Percentiles rank a stretch among this genome's conserved stretches.
Evolutionary conservation across 1,139 yeast genomes (phyloP).

Genomic region (Yamadazyma buinensis): DNA sequence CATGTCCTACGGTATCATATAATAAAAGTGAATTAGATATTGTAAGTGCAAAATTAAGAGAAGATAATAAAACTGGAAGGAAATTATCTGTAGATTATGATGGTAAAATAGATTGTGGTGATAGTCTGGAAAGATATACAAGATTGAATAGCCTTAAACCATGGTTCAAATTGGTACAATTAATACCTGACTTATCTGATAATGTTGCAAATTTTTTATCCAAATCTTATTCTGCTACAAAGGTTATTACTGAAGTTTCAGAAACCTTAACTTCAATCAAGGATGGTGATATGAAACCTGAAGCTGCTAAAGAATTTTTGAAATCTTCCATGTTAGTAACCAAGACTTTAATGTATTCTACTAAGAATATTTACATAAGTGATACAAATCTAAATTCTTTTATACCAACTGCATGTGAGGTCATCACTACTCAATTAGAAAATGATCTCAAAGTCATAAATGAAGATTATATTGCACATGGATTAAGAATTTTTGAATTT

Average conservation of each 20-base stretch:
- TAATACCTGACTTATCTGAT: constrained; percentile 48
- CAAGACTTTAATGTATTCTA: not conserved
- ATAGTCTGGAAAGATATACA: constrained; percentile 18
- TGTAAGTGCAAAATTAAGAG: constrained; percentile 5
- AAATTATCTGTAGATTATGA: constrained; percentile 9
- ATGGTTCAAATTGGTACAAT: constrained; percentile 47
- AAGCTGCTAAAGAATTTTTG: constrained; percentile 1
- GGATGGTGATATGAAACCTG: not conserved
- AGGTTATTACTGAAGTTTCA: constrained; percentile 1
- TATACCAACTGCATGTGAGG: constrained; percentile 4
- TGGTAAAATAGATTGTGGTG: constrained; percentile 10
- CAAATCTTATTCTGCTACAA: constrained; percentile 1
- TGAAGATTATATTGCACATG: constrained; percentile 19
- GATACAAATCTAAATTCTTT: no score
- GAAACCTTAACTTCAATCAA: constrained; percentile 1
- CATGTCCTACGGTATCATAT: constrained; percentile 12
- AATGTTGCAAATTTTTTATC: constrained; percentile 47
- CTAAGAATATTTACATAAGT: not conserved
- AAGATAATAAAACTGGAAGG: constrained; percentile 7
- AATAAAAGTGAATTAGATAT: constrained; percentile 9
- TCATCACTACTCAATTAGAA: constrained; percentile 2
- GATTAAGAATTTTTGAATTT: constrained; percentile 46
- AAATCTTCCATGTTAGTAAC: constrained; percentile 4
- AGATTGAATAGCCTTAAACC: constrained; percentile 39
- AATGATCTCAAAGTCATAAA: constrained; percentile 6